phyloP scores from a whole-genome alignment of 768 basidiomycete species.

The Hebeloma cylindrosporum region DNA sequence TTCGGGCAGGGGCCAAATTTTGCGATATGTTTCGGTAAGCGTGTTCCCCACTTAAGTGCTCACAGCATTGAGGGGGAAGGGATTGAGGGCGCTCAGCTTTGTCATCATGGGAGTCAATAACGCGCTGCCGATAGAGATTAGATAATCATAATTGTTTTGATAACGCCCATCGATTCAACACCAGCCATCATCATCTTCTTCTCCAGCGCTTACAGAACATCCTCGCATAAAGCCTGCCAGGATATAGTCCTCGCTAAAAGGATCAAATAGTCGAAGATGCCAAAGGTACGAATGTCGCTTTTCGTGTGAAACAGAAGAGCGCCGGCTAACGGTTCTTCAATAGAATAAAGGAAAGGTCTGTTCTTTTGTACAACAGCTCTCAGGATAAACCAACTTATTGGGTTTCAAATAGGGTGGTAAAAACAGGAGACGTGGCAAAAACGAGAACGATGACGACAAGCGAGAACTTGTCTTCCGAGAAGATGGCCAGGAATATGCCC shows the following conservation, averaged over 20 bases:
- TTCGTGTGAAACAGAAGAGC: neutral
- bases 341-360: conserved; percentile 18
- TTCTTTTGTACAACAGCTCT: neutral
- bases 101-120: conserved; percentile 18
- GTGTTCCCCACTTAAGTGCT: too few relatives aligned
- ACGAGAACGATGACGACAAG: conserved; percentile 99
- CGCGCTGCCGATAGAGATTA: conserved; percentile 8
- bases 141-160: too few relatives aligned
- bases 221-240: neutral
- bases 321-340: neutral
- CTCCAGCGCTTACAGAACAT: neutral
- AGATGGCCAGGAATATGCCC: conserved; percentile 98
- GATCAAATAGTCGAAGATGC: conserved; percentile 5
- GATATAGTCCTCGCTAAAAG: neutral
- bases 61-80: too few relatives aligned
- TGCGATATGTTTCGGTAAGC: too few relatives aligned
- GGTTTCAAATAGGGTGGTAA: conserved; percentile 78
- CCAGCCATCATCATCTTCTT: neutral
- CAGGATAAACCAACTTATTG: neutral
- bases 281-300: conserved; percentile 7
- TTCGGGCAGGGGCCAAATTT: too few relatives aligned
- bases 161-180: conserved; percentile 18
- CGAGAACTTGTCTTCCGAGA: conserved; percentile 98
- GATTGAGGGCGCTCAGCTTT: too few relatives aligned
- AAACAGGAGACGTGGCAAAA: conserved; percentile 99